Conservation (phyloP, 768 basidiomycete species). For the Rhizopogon rudus region DNA sequence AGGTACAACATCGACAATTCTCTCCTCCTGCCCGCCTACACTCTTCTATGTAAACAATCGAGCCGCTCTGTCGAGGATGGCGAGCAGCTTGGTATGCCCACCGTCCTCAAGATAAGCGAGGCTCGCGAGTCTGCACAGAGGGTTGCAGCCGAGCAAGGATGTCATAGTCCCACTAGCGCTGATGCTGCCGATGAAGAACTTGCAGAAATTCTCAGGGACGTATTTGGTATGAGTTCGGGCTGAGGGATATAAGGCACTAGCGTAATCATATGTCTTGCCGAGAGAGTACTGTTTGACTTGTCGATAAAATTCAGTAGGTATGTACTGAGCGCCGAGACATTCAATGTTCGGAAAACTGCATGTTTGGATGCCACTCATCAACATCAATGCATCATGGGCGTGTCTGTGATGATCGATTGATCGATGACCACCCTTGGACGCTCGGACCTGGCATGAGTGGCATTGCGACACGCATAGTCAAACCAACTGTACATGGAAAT, state of each 20-base stretch:
- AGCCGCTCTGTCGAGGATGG: conserved; percentile 53
- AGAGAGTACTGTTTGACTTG: too few species aligned
- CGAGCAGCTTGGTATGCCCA: conserved; percentile 50
- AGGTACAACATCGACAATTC: conserved; percentile 41
- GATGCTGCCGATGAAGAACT: conserved; percentile 23
- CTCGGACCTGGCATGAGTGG: too few species aligned
- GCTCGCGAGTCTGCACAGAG: conserved; percentile 45
- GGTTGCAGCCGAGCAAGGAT: conserved; percentile 26
- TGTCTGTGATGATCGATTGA: too few species aligned
- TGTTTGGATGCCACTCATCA: too few species aligned
- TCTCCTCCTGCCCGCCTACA: conserved; percentile 49
- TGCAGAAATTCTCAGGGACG: conserved; percentile 22
- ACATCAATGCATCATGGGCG: too few species aligned
- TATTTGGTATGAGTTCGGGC: conserved; percentile 23
- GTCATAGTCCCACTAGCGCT: conserved; percentile 21
- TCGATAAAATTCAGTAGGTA: too few species aligned
- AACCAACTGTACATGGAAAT: too few species aligned
- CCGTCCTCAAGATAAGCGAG: conserved; percentile 43
- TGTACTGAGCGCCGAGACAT: too few species aligned
- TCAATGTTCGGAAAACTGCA: too few species aligned
- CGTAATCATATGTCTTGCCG: too few species aligned
- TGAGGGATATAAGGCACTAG: neutral
- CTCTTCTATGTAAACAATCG: conserved; percentile 44
- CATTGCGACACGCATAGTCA: too few species aligned
- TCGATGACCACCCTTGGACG: too few species aligned